A percentile compares a stretch with the other conserved stretches of the same genome.
These are phyloP conservation scores for Lentithecium fluviatile DNA, from an alignment of 495 filamentous ascomycete genomes.

Conservation along the genomic window DNA sequence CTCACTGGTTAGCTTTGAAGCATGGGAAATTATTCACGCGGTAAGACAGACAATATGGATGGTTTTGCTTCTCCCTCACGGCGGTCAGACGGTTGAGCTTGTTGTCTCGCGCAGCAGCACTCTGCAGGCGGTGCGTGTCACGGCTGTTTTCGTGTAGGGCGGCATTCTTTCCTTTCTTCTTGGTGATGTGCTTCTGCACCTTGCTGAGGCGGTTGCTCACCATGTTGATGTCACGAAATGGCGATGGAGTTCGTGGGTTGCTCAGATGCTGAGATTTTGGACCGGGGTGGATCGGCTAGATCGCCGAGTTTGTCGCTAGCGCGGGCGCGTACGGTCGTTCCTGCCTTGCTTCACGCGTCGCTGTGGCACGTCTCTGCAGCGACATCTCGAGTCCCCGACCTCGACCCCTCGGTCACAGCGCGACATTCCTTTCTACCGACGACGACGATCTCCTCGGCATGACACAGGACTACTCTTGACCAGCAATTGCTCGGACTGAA, in stretches of 20 bases:
- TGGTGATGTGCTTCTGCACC: conserved; percentile 78
- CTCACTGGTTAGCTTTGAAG: not conserved
- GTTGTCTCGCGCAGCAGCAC: conserved; percentile 71
- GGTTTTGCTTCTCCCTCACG: conserved; percentile 63
- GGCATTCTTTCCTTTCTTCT: conserved; percentile 67
- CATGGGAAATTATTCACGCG: not conserved
- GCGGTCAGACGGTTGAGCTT: conserved; percentile 65
- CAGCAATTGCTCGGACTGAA: conserved; percentile 3
- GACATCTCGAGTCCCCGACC: not conserved
- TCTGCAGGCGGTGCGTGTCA: conserved; percentile 71
- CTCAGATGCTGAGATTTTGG: conserved; percentile 25
- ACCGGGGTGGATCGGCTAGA: not conserved
- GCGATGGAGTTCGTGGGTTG: conserved; percentile 11
- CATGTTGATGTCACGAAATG: conserved; percentile 53
- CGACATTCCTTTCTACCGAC: conserved; percentile 1
- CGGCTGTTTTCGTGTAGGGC: conserved; percentile 80
- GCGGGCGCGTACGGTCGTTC: conserved; percentile 4
- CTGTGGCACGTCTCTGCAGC: not conserved
- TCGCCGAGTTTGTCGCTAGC: conserved; percentile 5
- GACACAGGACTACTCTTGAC: conserved; percentile 17
- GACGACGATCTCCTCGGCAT: conserved; percentile 2
- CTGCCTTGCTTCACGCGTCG: conserved; percentile 20
- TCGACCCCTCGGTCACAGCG: not conserved
- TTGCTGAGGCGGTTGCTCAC: conserved; percentile 67
- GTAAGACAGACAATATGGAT: conserved; percentile 59